These are phyloP conservation scores for Luvunga scandens DNA, from an alignment of 345 rosid genomes.

Conservation along the genomic window DNA sequence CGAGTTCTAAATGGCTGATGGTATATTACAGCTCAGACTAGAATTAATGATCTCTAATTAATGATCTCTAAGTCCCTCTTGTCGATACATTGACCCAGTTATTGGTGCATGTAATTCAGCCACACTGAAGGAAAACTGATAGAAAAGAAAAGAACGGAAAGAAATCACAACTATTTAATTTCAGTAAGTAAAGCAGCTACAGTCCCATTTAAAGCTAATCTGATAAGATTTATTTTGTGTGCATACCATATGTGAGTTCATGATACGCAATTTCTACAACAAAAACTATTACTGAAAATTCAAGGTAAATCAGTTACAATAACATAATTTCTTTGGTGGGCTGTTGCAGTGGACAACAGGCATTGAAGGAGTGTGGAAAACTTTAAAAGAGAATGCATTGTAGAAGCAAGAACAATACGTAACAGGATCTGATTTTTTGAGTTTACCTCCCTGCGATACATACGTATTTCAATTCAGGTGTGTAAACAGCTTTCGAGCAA, in stretches of 20 bases:
- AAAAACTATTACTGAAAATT: neutral
- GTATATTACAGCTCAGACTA: neutral
- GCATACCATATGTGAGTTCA: neutral
- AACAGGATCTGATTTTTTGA: neutral
- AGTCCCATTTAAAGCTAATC: neutral
- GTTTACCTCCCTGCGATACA: slow-evolving; percentile 88
- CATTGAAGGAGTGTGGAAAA: neutral
- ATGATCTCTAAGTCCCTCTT: neutral
- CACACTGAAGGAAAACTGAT: too few species aligned
- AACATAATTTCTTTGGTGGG: neutral
- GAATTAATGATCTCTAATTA: neutral
- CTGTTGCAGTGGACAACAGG: neutral
- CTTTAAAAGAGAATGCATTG: neutral
- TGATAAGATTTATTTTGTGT: neutral
- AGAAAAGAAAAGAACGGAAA: neutral
- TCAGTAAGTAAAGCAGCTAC: neutral
- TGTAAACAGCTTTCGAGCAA: slow-evolving; percentile 73
- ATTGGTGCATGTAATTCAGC: too few species aligned
- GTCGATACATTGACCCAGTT: neutral
- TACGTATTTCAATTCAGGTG: slow-evolving; percentile 74
- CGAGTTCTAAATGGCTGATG: neutral
- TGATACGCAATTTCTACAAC: neutral
- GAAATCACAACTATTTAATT: neutral
- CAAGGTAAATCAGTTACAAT: neutral
- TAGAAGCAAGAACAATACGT: neutral